Evolutionary conservation across 192 early-diverging fungal genomes (phyloP).

Genomic region (Backusella westeae): DNA sequence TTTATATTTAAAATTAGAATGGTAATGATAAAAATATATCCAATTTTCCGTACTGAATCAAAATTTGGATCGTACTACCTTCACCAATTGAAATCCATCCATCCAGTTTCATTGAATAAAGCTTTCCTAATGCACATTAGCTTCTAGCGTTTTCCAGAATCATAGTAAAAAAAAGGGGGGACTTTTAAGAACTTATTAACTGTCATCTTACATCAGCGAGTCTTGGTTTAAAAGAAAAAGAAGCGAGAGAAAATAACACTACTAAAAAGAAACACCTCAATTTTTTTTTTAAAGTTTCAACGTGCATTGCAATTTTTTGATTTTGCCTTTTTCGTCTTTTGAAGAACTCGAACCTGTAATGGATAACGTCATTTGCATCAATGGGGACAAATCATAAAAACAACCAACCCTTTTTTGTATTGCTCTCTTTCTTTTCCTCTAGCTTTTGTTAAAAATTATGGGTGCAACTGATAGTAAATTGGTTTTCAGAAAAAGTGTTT

Average conservation of each 20-base stretch:
- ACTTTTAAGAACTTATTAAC: too few species aligned
- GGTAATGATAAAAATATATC: not conserved
- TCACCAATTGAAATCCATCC: not conserved
- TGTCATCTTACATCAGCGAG: too few species aligned
- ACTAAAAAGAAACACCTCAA: not conserved
- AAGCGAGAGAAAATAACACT: not conserved
- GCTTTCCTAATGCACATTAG: not conserved
- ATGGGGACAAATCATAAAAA: not conserved
- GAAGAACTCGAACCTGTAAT: not conserved
- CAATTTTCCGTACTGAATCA: not conserved
- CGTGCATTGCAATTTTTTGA: not conserved
- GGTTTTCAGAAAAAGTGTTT: constrained; percentile 85
- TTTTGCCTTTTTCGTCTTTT: not conserved
- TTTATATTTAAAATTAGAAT: too few species aligned
- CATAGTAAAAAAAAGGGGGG: too few species aligned
- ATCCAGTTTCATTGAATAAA: not conserved
- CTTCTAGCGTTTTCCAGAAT: not conserved
- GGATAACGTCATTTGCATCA: not conserved
- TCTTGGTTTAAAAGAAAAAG: not conserved
- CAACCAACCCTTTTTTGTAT: not conserved
- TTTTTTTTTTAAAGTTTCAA: not conserved
- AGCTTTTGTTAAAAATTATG: constrained; percentile 45
- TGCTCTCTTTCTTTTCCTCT: not conserved
- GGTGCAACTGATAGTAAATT: constrained; percentile 88
- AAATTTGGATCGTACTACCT: not conserved